Evolutionary conservation across 2,329 filamentous ascomycete species (phyloP).

Genomic region (Phoma sp.): DNA sequence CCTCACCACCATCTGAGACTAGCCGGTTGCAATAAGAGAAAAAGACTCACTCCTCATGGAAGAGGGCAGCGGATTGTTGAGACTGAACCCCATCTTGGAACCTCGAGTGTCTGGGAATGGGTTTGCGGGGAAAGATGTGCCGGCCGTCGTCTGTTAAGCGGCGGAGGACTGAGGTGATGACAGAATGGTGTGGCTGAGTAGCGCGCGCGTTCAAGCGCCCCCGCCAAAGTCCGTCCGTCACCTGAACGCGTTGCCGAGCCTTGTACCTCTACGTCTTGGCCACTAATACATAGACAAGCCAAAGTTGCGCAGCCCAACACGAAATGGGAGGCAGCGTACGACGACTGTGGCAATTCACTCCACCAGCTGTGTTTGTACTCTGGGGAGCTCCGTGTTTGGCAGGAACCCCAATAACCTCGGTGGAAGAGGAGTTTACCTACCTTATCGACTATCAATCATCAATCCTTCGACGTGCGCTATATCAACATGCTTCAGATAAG

Average conservation of each 20-base stretch:
- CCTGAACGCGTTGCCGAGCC: slow-evolving; percentile 15
- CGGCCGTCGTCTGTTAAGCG: slow-evolving; percentile 1
- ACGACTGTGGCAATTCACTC: slow-evolving; percentile 10
- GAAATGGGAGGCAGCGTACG: background rate
- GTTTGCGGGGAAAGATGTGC: slow-evolving; percentile 6
- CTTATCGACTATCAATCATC: too few species aligned
- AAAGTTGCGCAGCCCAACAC: background rate
- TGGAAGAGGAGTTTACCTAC: too few species aligned
- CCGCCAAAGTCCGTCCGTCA: slow-evolving; percentile 12
- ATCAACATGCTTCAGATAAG: too few species aligned
- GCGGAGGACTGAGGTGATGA: slow-evolving; percentile 13
- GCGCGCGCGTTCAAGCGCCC: slow-evolving; percentile 3
- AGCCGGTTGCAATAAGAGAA: slow-evolving; percentile 3
- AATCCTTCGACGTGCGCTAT: too few species aligned
- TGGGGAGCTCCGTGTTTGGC: too few species aligned
- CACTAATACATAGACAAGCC: background rate
- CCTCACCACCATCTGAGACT: slow-evolving; percentile 3
- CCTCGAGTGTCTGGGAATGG: background rate
- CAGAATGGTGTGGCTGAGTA: slow-evolving; percentile 18
- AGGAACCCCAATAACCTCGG: too few species aligned
- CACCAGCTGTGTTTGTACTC: too few species aligned
- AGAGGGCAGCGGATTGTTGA: slow-evolving; percentile 63
- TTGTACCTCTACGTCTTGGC: slow-evolving; percentile 5
- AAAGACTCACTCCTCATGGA: slow-evolving; percentile 59
- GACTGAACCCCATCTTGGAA: slow-evolving; percentile 53